phyloP scores from a whole-genome alignment of 805 yeast genomes.

The Lipomyces sp. region DNA sequence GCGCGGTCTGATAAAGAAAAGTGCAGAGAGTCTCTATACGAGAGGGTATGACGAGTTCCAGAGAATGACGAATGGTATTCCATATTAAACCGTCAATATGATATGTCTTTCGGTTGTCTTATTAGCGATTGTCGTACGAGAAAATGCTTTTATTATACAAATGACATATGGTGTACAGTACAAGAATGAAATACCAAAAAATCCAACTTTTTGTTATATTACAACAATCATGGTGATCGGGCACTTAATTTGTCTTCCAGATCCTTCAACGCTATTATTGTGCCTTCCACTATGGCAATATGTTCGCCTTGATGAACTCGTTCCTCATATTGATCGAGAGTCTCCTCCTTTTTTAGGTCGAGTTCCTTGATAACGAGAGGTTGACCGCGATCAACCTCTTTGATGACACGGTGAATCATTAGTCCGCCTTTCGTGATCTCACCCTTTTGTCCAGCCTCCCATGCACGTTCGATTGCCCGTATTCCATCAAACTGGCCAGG shows the following conservation, averaged over 20 bases:
- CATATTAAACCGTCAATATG: slow-evolving; percentile 37
- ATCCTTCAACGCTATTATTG: slow-evolving; percentile 54
- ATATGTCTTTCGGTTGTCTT: background rate
- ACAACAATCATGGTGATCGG: too few species aligned
- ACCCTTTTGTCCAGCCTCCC: slow-evolving; percentile 91
- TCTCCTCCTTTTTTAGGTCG: slow-evolving; percentile 65
- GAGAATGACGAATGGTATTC: slow-evolving; percentile 93
- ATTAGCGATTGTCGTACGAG: too few species aligned
- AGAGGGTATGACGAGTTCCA: slow-evolving; percentile 98
- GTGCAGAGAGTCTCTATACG: slow-evolving; percentile 84
- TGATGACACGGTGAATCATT: slow-evolving; percentile 96
- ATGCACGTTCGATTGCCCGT: slow-evolving; percentile 93
- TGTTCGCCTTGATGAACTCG: slow-evolving; percentile 86
- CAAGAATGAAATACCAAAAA: too few species aligned
- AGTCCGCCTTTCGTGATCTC: slow-evolving; percentile 76
- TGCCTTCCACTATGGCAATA: slow-evolving; percentile 88
- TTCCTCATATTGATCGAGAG: slow-evolving; percentile 72
- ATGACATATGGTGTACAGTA: background rate
- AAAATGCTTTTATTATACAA: background rate
- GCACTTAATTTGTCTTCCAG: slow-evolving; percentile 3
- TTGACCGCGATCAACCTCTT: slow-evolving; percentile 90
- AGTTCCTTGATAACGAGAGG: slow-evolving; percentile 82
- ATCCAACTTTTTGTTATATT: too few species aligned
- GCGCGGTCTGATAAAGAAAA: slow-evolving; percentile 69
- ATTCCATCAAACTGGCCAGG: slow-evolving; percentile 98